Evolutionary conservation across 306 rosid species (phyloP).

Genomic region (Trifolium fragiferum): DNA sequence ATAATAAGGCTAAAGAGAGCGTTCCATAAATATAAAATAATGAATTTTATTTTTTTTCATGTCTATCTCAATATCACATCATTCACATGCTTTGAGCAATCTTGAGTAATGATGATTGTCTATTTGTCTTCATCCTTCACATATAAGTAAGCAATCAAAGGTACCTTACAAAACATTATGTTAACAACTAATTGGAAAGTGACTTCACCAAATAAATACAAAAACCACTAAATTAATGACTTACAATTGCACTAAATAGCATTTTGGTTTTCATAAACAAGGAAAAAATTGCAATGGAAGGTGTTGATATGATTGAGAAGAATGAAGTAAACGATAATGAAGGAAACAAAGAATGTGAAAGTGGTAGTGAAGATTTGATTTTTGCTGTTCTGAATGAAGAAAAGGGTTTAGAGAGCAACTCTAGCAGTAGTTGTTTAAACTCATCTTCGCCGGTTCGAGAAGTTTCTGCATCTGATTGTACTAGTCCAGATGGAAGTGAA

Average conservation of each 20-base stretch:
- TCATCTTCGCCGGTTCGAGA: conserved; percentile 43
- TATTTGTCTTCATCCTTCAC: conserved; percentile 42
- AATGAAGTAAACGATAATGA: conserved; percentile 34
- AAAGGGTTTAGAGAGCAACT: conserved; percentile 59
- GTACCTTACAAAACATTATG: conserved; percentile 41
- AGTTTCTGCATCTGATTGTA: conserved; percentile 46
- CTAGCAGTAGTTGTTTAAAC: neutral
- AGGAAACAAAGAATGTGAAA: conserved; percentile 40
- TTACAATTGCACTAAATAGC: conserved; percentile 29
- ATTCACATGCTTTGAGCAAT: conserved; percentile 31
- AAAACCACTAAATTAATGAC: conserved; percentile 46
- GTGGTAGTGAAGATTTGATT: conserved; percentile 42
- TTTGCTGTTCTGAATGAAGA: conserved; percentile 51
- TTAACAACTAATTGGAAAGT: conserved; percentile 63
- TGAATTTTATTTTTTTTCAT: neutral
- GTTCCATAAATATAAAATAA: neutral
- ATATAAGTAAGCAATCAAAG: conserved; percentile 42
- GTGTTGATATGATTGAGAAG: conserved; percentile 44
- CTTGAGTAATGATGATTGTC: conserved; percentile 38
- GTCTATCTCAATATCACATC: conserved; percentile 34
- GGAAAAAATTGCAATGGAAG: conserved; percentile 54
- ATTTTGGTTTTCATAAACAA: conserved; percentile 40
- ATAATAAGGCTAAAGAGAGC: conserved; percentile 14
- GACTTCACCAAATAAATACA: conserved; percentile 40
- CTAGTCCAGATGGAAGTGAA: conserved; percentile 41